phyloP scores from a whole-genome alignment of 2,329 filamentous ascomycete genomes.

The Aspergillus sp. region DNA sequence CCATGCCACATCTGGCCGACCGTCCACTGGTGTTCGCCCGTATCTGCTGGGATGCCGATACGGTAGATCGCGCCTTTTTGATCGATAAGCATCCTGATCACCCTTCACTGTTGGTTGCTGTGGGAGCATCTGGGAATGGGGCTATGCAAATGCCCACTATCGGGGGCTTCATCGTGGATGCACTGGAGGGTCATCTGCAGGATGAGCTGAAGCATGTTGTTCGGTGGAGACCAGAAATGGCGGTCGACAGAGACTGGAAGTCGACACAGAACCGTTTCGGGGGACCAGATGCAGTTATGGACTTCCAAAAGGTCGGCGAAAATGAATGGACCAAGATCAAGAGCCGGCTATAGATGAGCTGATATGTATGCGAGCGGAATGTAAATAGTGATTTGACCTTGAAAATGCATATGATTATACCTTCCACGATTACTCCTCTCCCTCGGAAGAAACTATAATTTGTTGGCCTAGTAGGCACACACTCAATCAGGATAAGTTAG shows the following conservation, averaged over 20 bases:
- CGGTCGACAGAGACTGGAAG: conserved; percentile 48
- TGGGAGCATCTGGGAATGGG: conserved; percentile 25
- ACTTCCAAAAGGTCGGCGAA: conserved; percentile 45
- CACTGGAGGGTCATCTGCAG: conserved; percentile 49
- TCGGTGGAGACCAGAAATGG: conserved; percentile 55
- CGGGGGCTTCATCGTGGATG: conserved; percentile 53
- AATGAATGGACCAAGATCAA: conserved; percentile 41
- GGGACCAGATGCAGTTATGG: conserved; percentile 50
- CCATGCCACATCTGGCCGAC: conserved; percentile 55
- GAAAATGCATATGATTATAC: background rate
- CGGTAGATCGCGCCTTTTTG: conserved; percentile 55
- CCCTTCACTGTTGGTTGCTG: conserved; percentile 48
- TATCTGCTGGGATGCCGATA: conserved; percentile 62
- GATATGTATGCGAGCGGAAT: background rate
- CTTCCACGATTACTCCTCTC: too few species aligned
- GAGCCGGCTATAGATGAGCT: background rate
- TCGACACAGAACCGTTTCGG: conserved; percentile 52
- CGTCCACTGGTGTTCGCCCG: conserved; percentile 54
- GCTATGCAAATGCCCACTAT: conserved; percentile 52
- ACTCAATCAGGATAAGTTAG: too few species aligned
- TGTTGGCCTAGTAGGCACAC: too few species aligned
- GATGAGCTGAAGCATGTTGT: conserved; percentile 44
- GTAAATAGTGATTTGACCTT: background rate
- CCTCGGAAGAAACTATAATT: too few species aligned
- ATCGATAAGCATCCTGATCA: conserved; percentile 53